A percentile compares a stretch with the other conserved stretches of the same genome.
These are phyloP conservation scores for Bombardia bombarda DNA, from an alignment of 495 filamentous ascomycete species.

Conservation along the genomic window DNA sequence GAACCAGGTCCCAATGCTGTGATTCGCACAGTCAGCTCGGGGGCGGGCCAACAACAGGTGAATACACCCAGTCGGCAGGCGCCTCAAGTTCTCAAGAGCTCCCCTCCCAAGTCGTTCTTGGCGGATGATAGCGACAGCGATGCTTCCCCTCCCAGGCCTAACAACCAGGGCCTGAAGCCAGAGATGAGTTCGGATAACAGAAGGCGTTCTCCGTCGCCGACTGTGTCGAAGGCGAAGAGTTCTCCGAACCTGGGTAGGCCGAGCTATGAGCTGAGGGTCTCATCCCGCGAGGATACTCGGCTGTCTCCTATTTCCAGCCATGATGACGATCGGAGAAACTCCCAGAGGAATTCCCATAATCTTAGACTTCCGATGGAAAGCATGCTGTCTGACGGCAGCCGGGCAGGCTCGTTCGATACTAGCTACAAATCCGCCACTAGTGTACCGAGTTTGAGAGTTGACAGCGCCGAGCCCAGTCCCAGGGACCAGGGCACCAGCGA, in stretches of 20 bases:
- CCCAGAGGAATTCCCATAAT: constrained; percentile 19
- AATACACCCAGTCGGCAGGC: constrained; percentile 15
- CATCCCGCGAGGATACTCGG: constrained; percentile 11
- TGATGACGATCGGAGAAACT: constrained; percentile 32
- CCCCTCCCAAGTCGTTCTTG: constrained; percentile 27
- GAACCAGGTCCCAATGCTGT: constrained; percentile 52
- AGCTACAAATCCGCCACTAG: constrained; percentile 44
- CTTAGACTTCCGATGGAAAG: constrained; percentile 37
- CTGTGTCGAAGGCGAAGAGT: constrained; percentile 27
- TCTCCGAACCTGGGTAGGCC: constrained; percentile 19
- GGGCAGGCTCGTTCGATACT: constrained; percentile 33
- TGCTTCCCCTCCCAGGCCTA: constrained; percentile 18
- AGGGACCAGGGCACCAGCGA: constrained; percentile 8
- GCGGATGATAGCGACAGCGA: constrained; percentile 32
- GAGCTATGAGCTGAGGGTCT: constrained; percentile 9
- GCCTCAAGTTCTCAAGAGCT: constrained; percentile 4
- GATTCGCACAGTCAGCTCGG: constrained; percentile 44
- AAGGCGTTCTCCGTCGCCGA: constrained; percentile 20
- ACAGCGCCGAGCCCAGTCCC: constrained; percentile 23
- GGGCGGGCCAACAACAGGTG: constrained; percentile 8
- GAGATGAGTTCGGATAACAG: constrained; percentile 9
- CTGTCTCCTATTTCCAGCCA: constrained; percentile 14
- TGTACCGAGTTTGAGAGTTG: constrained; percentile 28
- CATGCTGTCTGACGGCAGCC: constrained; percentile 24
- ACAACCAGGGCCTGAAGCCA: constrained; percentile 15